These are phyloP conservation scores for Ochromonas danica DNA, from an alignment of 108 stramenopile genomes.

Conservation along the genomic window DNA sequence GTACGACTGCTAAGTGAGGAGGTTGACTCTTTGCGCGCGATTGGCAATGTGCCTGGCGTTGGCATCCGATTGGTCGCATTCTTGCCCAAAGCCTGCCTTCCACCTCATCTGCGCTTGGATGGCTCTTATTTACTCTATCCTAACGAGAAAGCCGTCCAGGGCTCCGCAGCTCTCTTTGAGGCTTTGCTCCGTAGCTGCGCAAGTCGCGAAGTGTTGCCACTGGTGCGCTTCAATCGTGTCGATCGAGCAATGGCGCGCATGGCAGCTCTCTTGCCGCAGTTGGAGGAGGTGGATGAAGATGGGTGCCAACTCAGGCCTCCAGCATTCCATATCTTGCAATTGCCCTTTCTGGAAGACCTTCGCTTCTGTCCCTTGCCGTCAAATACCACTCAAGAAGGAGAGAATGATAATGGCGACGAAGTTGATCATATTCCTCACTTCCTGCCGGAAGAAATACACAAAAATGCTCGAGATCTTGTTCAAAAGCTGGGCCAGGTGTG, in stretches of 20 bases:
- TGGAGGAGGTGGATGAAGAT: constrained; percentile 8
- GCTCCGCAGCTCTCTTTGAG: constrained; percentile 11
- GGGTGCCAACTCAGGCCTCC: not conserved
- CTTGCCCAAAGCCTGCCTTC: not conserved
- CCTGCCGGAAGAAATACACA: not conserved
- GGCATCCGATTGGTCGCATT: not conserved
- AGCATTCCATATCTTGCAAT: not conserved
- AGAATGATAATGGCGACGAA: not conserved
- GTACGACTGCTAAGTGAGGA: constrained; percentile 7
- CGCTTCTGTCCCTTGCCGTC: not conserved
- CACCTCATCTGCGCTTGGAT: not conserved
- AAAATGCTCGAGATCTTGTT: not conserved
- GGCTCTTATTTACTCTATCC: constrained; percentile 11
- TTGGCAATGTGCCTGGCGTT: not conserved
- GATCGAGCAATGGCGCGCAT: not conserved
- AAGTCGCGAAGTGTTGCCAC: not conserved
- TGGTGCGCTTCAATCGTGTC: not conserved
- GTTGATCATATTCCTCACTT: not conserved
- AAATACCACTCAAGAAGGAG: not conserved
- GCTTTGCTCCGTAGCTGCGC: not conserved
- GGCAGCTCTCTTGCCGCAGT: not conserved
- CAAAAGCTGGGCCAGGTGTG: not conserved
- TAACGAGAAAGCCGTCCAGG: constrained; percentile 20
- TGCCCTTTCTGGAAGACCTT: constrained; percentile 12
- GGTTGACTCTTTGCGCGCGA: not conserved